These are phyloP conservation scores for Glaciozyma martinii DNA, from an alignment of 768 basidiomycete genomes.

Conservation along the genomic window DNA sequence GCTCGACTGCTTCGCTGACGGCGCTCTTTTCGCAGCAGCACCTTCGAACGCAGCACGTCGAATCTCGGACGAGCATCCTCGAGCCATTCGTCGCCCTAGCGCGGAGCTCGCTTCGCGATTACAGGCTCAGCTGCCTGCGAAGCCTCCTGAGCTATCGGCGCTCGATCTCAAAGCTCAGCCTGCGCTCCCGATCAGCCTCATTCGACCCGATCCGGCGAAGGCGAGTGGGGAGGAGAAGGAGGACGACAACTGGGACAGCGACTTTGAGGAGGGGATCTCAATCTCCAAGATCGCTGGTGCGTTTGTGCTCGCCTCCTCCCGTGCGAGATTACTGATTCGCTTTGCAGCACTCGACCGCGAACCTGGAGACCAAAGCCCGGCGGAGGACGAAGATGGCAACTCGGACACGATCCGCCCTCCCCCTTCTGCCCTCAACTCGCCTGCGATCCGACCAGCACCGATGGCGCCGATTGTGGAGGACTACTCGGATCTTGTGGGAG, in stretches of 20 bases:
- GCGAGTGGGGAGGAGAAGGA: conserved; percentile 59
- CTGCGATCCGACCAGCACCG: conserved; percentile 34
- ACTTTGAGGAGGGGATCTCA: conserved; percentile 90
- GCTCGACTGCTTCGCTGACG: background rate
- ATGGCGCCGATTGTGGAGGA: conserved; percentile 68
- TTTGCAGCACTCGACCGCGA: conserved; percentile 19
- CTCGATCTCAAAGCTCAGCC: background rate
- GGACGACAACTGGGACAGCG: conserved; percentile 96
- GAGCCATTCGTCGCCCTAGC: conserved; percentile 4
- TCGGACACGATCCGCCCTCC: background rate
- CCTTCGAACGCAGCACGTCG: background rate
- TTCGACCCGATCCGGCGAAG: conserved; percentile 43
- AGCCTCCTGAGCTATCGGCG: conserved; percentile 23
- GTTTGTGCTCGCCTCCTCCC: conserved; percentile 10
- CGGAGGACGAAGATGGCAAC: conserved; percentile 10
- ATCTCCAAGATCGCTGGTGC: conserved; percentile 69
- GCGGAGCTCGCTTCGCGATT: conserved; percentile 22
- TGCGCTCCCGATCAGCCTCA: background rate
- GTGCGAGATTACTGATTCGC: background rate
- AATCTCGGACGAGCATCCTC: background rate
- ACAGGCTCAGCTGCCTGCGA: conserved; percentile 37
- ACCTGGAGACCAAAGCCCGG: background rate
- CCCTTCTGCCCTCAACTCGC: background rate
- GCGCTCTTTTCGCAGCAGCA: background rate
- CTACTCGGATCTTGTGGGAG: conserved; percentile 77